Conservation (phyloP, 2,329 filamentous ascomycete species). For the Fusarium secorum region DNA sequence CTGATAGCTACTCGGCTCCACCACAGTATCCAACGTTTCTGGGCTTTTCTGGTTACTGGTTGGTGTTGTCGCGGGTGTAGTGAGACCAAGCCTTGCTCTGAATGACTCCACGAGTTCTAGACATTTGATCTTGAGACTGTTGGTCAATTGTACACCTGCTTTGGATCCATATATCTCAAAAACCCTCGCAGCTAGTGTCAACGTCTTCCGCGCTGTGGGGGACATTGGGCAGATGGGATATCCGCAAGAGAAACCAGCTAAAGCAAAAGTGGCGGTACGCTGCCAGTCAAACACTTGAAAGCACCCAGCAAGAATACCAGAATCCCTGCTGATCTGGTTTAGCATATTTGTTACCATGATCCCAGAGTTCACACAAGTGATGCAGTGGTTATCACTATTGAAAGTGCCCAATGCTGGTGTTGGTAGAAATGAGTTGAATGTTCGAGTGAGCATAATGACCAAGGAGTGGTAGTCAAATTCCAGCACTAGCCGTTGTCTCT, state of each 20-base stretch:
- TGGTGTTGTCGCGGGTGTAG: slow-evolving; percentile 16
- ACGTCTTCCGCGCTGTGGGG: slow-evolving; percentile 24
- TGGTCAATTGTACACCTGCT: slow-evolving; percentile 3
- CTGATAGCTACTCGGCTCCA: not conserved
- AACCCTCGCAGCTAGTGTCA: slow-evolving; percentile 22
- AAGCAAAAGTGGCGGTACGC: slow-evolving; percentile 33
- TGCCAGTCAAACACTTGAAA: slow-evolving; percentile 43
- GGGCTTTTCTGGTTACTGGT: not conserved
- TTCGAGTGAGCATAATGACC: slow-evolving; percentile 49
- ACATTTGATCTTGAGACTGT: slow-evolving; percentile 17
- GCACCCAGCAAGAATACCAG: slow-evolving; percentile 42
- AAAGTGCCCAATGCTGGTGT: slow-evolving; percentile 40
- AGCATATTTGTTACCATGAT: slow-evolving; percentile 42
- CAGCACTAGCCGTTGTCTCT: slow-evolving; percentile 51
- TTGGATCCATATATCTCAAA: slow-evolving; percentile 16
- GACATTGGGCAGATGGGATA: slow-evolving; percentile 41
- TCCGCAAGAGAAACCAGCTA: slow-evolving; percentile 37
- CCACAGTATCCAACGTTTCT: not conserved
- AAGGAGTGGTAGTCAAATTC: slow-evolving; percentile 55
- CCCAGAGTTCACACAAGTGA: slow-evolving; percentile 37
- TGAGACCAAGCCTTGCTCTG: slow-evolving; percentile 31
- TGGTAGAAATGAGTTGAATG: slow-evolving; percentile 50
- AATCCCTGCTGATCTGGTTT: slow-evolving; percentile 39
- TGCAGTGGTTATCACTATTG: slow-evolving; percentile 40
- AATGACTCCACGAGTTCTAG: slow-evolving; percentile 32